phyloP scores from a whole-genome alignment of 495 filamentous ascomycete species.

The Podospora appendiculata region DNA sequence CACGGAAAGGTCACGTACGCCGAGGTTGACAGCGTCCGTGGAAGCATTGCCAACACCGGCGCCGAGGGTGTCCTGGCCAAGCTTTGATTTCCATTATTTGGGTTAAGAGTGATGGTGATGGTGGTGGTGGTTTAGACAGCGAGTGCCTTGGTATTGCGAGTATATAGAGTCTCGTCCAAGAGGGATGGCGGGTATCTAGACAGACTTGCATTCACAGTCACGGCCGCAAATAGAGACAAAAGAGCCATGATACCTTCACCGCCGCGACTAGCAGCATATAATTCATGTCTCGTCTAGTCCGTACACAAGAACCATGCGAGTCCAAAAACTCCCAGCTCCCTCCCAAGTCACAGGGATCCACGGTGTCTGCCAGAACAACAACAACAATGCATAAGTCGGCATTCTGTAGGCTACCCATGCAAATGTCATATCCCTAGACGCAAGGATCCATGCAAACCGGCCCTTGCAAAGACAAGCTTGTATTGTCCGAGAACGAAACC shows the following conservation, averaged over 20 bases:
- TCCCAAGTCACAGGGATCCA: too few relatives aligned
- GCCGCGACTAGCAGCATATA: too few relatives aligned
- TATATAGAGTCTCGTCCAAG: too few relatives aligned
- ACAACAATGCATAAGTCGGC: slow-evolving; percentile 23
- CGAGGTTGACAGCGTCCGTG: slow-evolving; percentile 64
- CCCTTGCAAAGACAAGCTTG: slow-evolving; percentile 18
- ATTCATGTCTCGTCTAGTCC: too few relatives aligned
- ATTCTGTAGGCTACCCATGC: slow-evolving; percentile 30
- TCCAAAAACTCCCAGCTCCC: too few relatives aligned
- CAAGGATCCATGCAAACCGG: slow-evolving; percentile 25
- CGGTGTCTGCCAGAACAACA: background rate
- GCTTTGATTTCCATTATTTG: slow-evolving; percentile 33
- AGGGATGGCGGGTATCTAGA: too few relatives aligned
- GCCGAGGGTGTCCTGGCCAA: slow-evolving; percentile 66
- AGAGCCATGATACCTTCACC: too few relatives aligned
- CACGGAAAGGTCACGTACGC: slow-evolving; percentile 86
- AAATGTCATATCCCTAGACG: slow-evolving; percentile 17
- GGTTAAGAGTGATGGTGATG: background rate
- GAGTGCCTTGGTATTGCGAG: too few relatives aligned
- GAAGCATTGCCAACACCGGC: slow-evolving; percentile 62
- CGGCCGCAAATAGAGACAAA: too few relatives aligned
- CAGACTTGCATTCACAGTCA: too few relatives aligned
- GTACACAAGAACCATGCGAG: background rate
- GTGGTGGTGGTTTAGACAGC: too few relatives aligned
- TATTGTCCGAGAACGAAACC: slow-evolving; percentile 17